Evolutionary conservation across 331 rosid species (phyloP), one percentile per base, ranked within the genome.

Genomic region (Saraca asoca): DNA sequence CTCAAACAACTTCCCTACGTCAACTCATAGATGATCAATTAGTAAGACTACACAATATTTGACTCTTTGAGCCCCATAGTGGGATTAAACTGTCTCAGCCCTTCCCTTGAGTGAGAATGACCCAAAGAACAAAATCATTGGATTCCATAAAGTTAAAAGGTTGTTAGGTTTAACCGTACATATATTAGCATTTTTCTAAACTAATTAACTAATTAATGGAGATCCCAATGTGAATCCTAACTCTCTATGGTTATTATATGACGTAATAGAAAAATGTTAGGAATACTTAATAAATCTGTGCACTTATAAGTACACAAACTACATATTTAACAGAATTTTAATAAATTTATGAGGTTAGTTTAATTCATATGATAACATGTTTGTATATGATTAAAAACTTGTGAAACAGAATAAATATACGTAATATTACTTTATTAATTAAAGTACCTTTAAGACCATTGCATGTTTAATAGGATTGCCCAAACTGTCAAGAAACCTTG

Each of bases 121-220:
- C 69, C 64, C 64, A 73, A 66, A 76, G 78, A 79, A 48, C 66
- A 80, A 76, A 79, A 74, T 74, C 91, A 87, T 80, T 80, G 87
- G 88, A 88, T 85, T 81, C 79, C 66, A 82, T 52, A 82, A 78
- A 80, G 77, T 72, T 51, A 51, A 81, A 79, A 77, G 17, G 76
- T 56, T 58, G 77, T 72, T 79, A 79, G 87, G 89, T 77, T 79
- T 55, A 60, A 44, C 31, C 31, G 51, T 51, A 69, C 69, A 52
- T 62, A 24, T 24, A 3, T 44, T 33, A 55, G 38, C 2, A 7
- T 38, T 37, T 41, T 58, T 73, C 49, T 62, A 61, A n/a, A n/a
- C n/a, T n/a, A n/a, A n/a, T n/a, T n/a, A 38, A 70, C 72, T 64
- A 67, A 71, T 64, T 45, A 64, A 72, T 82, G 79, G 5, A 80